Conservation (phyloP, 1,139 yeast genomes). For the Suzukiozyma palmioleophila region DNA sequence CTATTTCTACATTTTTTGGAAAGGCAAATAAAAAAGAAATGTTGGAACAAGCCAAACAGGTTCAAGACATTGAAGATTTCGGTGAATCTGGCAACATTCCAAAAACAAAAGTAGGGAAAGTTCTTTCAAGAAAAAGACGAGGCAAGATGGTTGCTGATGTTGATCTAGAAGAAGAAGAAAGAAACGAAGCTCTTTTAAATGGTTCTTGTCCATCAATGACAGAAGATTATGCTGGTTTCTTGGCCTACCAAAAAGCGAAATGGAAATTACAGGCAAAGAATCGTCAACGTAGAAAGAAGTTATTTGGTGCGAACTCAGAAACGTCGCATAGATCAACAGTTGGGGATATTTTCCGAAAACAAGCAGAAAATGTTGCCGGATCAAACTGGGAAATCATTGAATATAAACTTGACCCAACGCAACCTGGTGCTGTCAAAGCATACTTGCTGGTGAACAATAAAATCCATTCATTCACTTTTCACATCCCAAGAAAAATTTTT, state of each 20-base stretch:
- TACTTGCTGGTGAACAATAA: slow-evolving; percentile 65
- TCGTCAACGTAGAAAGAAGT: slow-evolving; percentile 63
- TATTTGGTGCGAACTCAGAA: slow-evolving; percentile 67
- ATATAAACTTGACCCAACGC: slow-evolving; percentile 51
- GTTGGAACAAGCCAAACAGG: slow-evolving; percentile 17
- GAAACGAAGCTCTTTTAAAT: slow-evolving; percentile 41
- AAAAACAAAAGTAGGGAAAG: slow-evolving; percentile 45
- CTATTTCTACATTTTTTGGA: slow-evolving; percentile 55
- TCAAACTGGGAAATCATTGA: slow-evolving; percentile 84
- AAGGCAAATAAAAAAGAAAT: slow-evolving; percentile 31
- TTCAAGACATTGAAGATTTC: slow-evolving; percentile 76
- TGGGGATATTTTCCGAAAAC: slow-evolving; percentile 66
- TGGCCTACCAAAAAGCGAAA: slow-evolving; percentile 73
- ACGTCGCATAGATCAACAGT: slow-evolving; percentile 49
- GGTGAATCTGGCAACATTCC: slow-evolving; percentile 32
- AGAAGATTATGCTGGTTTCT: slow-evolving; percentile 72
- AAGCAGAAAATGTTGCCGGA: slow-evolving; percentile 74
- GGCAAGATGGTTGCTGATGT: slow-evolving; percentile 24
- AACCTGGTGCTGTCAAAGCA: slow-evolving; percentile 75
- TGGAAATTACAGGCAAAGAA: slow-evolving; percentile 78
- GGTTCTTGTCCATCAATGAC: slow-evolving; percentile 67
- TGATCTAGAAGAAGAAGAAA: slow-evolving; percentile 41
- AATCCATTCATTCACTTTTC: slow-evolving; percentile 69
- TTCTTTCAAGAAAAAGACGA: slow-evolving; percentile 38
- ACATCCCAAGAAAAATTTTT: slow-evolving; percentile 69